Evolutionary conservation across 1,139 yeast genomes (phyloP).

Genomic region (Yamadazyma pseudoaaseri): DNA sequence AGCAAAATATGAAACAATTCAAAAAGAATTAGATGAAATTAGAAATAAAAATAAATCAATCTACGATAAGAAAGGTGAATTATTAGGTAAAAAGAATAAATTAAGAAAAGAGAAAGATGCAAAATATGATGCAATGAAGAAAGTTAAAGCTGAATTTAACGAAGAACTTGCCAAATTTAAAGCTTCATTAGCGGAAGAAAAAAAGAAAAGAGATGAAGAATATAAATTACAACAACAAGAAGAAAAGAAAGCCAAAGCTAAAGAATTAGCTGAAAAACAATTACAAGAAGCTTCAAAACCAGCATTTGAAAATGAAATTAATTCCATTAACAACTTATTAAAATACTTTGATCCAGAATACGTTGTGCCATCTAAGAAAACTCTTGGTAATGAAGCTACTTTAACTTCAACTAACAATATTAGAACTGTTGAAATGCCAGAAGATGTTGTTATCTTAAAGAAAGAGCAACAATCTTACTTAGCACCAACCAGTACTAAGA

Average conservation of each 20-base stretch:
- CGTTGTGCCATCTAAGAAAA: constrained; percentile 54
- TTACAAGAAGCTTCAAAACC: constrained; percentile 74
- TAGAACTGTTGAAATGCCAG: constrained; percentile 59
- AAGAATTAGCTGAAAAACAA: constrained; percentile 65
- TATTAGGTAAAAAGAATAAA: constrained; percentile 66
- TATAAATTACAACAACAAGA: constrained; percentile 52
- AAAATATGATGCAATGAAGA: constrained; percentile 60
- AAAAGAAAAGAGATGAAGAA: constrained; percentile 70
- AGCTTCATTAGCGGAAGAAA: constrained; percentile 66
- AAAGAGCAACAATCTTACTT: constrained; percentile 62
- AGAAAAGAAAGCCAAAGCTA: constrained; percentile 60
- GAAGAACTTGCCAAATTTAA: constrained; percentile 71
- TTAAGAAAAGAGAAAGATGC: constrained; percentile 71
- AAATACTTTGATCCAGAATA: constrained; percentile 75
- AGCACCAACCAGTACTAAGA: constrained; percentile 51
- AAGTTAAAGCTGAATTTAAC: constrained; percentile 66
- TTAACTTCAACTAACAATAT: constrained; percentile 29
- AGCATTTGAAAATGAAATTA: constrained; percentile 77
- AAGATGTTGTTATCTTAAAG: constrained; percentile 62
- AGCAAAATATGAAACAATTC: constrained; percentile 58
- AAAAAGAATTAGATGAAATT: constrained; percentile 61
- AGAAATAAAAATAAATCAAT: constrained; percentile 60
- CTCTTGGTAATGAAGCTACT: constrained; percentile 29
- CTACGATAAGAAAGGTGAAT: constrained; percentile 62
- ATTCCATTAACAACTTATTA: constrained; percentile 69